Evolutionary conservation across 2,329 filamentous ascomycete genomes (phyloP).

Genomic region (Pseudogymnoascus sp.): DNA sequence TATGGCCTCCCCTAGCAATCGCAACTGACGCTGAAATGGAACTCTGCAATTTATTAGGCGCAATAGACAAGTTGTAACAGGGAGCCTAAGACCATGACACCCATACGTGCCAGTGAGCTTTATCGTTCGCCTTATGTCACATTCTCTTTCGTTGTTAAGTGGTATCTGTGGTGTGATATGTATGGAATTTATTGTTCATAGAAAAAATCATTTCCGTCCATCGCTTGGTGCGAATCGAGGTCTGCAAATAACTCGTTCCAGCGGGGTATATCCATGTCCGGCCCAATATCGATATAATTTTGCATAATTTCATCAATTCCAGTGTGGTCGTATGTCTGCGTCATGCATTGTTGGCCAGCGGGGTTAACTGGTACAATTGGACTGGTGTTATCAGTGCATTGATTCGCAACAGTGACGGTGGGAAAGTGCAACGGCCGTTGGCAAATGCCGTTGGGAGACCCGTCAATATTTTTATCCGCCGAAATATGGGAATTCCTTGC

Average conservation of each 20-base stretch:
- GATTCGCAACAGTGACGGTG: not conserved
- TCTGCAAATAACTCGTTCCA: conserved; percentile 5
- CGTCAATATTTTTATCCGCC: not conserved
- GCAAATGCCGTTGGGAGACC: not conserved
- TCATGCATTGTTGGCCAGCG: not conserved
- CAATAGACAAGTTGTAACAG: too few species aligned
- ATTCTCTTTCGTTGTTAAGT: too few species aligned
- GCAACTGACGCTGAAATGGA: too few species aligned
- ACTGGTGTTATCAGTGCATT: not conserved
- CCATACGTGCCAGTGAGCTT: not conserved
- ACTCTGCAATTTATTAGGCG: too few species aligned
- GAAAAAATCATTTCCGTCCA: conserved; percentile 2
- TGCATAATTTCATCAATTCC: conserved; percentile 5
- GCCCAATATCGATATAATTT: conserved; percentile 4
- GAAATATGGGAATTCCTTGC: not conserved
- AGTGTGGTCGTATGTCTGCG: not conserved
- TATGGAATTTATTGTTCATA: not conserved
- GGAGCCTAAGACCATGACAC: too few species aligned
- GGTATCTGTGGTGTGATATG: too few species aligned
- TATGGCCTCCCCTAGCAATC: too few species aligned
- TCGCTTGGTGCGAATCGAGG: conserved; percentile 3
- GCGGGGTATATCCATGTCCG: conserved; percentile 3
- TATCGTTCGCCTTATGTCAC: too few species aligned
- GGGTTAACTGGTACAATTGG: not conserved
- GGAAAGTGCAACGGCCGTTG: not conserved